Evolutionary conservation across 257 asterid genomes (phyloP).

Genomic region (Thymus mandschuricus): DNA sequence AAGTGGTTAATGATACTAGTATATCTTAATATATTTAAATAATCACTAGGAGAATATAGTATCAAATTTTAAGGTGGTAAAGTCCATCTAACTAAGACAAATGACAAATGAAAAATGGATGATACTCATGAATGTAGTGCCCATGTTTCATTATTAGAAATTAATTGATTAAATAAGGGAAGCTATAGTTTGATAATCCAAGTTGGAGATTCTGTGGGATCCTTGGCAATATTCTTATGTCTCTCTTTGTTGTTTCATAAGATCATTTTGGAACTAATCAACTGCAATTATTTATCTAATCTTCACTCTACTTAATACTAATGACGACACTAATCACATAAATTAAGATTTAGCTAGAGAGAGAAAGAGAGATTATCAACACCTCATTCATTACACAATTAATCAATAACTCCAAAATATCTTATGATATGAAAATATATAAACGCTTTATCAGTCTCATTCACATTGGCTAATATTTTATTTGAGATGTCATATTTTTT

Average conservation of each 20-base stretch:
- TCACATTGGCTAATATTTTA: too few species aligned
- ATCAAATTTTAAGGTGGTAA: background rate
- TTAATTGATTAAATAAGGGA: conserved; percentile 24
- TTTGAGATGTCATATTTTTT: too few species aligned
- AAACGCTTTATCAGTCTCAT: background rate
- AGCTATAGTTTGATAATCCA: conserved; percentile 31
- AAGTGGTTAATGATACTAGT: background rate
- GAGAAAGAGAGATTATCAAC: too few species aligned
- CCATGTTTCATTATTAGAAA: background rate
- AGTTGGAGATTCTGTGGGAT: conserved; percentile 50
- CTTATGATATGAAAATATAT: too few species aligned
- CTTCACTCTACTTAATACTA: background rate
- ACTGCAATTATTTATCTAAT: conserved; percentile 30
- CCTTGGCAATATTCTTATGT: conserved; percentile 40
- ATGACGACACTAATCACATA: background rate
- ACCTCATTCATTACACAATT: background rate
- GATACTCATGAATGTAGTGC: background rate
- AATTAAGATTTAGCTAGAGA: conserved; percentile 12
- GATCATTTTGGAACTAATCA: conserved; percentile 46
- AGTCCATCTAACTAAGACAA: background rate
- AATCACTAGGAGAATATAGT: background rate
- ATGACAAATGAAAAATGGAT: background rate
- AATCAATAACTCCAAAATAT: background rate
- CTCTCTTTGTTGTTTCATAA: conserved; percentile 32
- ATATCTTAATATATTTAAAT: background rate